Conservation (phyloP, 805 yeast species). For the Starmerella sp. region DNA sequence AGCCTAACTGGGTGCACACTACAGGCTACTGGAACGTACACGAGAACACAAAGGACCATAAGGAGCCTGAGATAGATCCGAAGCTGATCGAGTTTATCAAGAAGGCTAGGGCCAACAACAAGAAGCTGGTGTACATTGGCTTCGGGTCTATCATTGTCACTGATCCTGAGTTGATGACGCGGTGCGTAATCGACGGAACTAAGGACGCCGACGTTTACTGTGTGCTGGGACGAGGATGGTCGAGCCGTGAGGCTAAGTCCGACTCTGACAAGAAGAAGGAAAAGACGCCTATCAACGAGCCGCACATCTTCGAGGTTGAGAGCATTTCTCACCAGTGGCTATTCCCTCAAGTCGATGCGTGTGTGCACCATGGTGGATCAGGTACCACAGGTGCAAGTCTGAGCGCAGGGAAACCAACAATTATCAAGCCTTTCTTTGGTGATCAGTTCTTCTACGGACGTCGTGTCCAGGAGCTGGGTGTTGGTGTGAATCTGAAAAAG, state of each 20-base stretch:
- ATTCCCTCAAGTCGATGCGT: constrained; percentile 79
- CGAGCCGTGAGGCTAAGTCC: constrained; percentile 47
- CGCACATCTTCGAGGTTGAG: constrained; percentile 57
- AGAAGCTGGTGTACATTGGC: constrained; percentile 80
- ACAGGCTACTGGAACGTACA: constrained; percentile 94
- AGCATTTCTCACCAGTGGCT: constrained; percentile 89
- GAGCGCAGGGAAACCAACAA: constrained; percentile 76
- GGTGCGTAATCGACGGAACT: constrained; percentile 70
- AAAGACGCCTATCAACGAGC: constrained; percentile 15
- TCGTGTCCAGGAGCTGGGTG: constrained; percentile 81
- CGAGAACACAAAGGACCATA: constrained; percentile 34
- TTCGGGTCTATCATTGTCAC: constrained; percentile 91
- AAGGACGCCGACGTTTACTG: constrained; percentile 71
- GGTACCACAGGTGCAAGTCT: constrained; percentile 93
- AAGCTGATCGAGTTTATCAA: constrained; percentile 48
- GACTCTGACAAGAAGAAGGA: constrained; percentile 15
- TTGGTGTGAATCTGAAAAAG: constrained; percentile 60
- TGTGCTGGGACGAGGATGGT: constrained; percentile 89
- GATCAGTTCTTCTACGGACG: constrained; percentile 89
- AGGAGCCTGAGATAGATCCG: constrained; percentile 38
- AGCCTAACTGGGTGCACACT: constrained; percentile 88
- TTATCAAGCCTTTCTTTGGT: constrained; percentile 90
- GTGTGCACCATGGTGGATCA: constrained; percentile 95
- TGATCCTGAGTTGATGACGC: constrained; percentile 66
- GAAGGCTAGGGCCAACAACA: constrained; percentile 41